Evolutionary conservation across 768 basidiomycete species (phyloP).

Genomic region (Dacryopinax spathularia): DNA sequence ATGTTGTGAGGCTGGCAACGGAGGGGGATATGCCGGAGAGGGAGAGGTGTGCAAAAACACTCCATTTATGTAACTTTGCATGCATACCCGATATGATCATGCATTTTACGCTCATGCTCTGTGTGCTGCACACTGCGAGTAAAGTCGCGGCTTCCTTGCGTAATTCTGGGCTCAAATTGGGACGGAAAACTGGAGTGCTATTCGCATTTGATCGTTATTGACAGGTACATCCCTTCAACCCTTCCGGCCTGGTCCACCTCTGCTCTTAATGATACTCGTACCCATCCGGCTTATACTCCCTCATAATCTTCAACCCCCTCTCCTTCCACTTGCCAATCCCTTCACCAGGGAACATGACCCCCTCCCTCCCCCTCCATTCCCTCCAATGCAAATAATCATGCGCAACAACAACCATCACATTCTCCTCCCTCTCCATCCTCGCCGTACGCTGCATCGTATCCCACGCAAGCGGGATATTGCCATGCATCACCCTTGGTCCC

Average conservation of each 20-base stretch:
- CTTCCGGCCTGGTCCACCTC: background rate
- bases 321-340: background rate
- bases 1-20: background rate
- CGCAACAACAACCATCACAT: background rate
- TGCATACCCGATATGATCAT: slow-evolving; percentile 4
- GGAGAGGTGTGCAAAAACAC: slow-evolving; percentile 1
- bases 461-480: background rate
- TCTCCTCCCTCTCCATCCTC: background rate
- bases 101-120: slow-evolving; percentile 1
- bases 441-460: slow-evolving; percentile 2
- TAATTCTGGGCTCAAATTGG: no score
- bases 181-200: no score
- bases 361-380: background rate
- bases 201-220: no score
- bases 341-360: background rate
- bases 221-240: background rate
- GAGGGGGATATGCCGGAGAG: background rate
- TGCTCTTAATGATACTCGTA: background rate
- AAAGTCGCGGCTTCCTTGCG: no score
- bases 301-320: background rate
- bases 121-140: background rate
- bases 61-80: background rate
- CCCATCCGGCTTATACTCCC: slow-evolving; percentile 3
- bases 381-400: background rate
- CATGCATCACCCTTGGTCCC: background rate